phyloP scores from a whole-genome alignment of 805 yeast genomes.

The Candida takata region DNA sequence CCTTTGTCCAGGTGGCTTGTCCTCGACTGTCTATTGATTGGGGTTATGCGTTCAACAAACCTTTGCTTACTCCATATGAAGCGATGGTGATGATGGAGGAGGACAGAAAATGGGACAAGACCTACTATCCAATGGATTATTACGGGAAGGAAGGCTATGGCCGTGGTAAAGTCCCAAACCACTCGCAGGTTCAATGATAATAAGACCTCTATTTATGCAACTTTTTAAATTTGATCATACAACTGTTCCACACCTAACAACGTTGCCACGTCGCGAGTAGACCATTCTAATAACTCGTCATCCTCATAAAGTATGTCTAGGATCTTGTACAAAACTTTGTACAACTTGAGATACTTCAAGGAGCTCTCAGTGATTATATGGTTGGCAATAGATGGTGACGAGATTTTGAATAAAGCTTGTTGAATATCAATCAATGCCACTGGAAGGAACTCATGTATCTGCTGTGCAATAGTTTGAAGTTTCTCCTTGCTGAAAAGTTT shows the following conservation, averaged over 20 bases:
- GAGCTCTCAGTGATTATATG: constrained; percentile 47
- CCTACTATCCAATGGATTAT: constrained; percentile 92
- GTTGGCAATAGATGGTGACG: constrained; percentile 57
- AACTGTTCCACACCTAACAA: constrained; percentile 58
- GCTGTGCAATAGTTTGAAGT: constrained; percentile 36
- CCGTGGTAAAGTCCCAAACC: constrained; percentile 66
- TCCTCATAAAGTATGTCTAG: constrained; percentile 29
- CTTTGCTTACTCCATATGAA: constrained; percentile 91
- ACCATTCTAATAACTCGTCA: constrained; percentile 41
- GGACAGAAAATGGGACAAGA: constrained; percentile 57
- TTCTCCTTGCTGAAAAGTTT: constrained; percentile 41
- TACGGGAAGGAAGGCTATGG: constrained; percentile 89
- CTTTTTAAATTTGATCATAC: constrained; percentile 5
- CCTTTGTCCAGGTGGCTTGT: constrained; percentile 95
- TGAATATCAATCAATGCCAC: constrained; percentile 55
- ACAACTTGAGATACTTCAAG: constrained; percentile 37
- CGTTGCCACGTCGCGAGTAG: constrained; percentile 54
- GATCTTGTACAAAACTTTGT: constrained; percentile 30
- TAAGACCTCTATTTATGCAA: no score
- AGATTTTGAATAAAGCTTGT: constrained; percentile 47
- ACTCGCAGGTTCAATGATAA: constrained; percentile 11
- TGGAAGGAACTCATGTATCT: constrained; percentile 48
- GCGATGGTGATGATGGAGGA: constrained; percentile 82
- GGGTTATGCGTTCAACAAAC: constrained; percentile 96
- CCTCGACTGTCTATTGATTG: constrained; percentile 95